These are phyloP conservation scores for Cladorrhinum samala DNA, from an alignment of 495 filamentous ascomycete species.

Conservation along the genomic window DNA sequence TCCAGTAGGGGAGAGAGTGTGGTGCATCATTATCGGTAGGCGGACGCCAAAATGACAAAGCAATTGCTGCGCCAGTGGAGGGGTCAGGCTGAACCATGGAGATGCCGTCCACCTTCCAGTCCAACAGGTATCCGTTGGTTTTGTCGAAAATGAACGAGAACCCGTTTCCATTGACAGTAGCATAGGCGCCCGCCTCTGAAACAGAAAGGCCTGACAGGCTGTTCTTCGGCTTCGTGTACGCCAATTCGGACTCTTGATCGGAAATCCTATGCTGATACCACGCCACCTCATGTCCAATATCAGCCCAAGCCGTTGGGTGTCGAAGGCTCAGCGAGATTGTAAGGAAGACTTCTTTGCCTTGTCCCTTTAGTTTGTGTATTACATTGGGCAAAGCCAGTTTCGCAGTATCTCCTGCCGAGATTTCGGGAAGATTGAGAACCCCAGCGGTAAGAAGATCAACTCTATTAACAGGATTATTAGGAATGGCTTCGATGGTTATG, in stretches of 20 bases:
- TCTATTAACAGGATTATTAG: not conserved
- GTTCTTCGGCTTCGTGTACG: not conserved
- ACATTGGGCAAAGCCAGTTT: not conserved
- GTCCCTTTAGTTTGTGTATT: too few relatives aligned
- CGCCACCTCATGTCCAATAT: conserved; percentile 22
- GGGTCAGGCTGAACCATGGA: conserved; percentile 33
- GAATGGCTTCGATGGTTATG: not conserved
- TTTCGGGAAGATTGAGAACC: not conserved
- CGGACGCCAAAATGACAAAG: conserved; percentile 35
- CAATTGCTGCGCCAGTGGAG: conserved; percentile 29
- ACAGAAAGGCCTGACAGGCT: not conserved
- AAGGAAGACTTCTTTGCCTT: conserved; percentile 15
- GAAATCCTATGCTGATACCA: conserved; percentile 20
- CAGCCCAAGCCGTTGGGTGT: conserved; percentile 17
- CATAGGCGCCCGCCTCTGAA: not conserved
- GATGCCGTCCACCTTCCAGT: conserved; percentile 22
- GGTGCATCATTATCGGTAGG: conserved; percentile 58
- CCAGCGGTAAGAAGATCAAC: not conserved
- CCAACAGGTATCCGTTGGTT: conserved; percentile 32
- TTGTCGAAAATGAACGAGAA: conserved; percentile 37
- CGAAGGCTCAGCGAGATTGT: conserved; percentile 17
- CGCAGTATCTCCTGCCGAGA: not conserved
- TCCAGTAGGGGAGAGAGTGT: conserved; percentile 32
- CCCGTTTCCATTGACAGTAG: conserved; percentile 7
- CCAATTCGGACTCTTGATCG: not conserved